phyloP scores from a whole-genome alignment of 495 filamentous ascomycete species.

The Penicillium silybi region DNA sequence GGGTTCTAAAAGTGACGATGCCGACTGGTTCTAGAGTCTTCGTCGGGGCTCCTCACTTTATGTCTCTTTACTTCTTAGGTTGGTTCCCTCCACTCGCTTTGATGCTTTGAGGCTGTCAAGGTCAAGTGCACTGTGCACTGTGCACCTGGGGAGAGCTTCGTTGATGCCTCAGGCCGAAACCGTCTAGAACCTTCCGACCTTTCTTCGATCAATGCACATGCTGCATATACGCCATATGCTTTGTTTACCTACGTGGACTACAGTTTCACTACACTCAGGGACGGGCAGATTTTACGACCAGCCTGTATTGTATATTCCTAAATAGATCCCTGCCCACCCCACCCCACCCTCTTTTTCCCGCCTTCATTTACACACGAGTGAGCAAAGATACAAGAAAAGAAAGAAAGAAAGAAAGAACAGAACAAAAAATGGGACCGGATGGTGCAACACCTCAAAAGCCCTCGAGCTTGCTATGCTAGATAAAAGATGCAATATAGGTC shows the following conservation, averaged over 20 bases:
- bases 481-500: slow-evolving; percentile 22
- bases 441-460: slow-evolving; percentile 20
- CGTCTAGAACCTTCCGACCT: slow-evolving; percentile 14
- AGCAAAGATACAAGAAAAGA: slow-evolving; percentile 1
- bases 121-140: background rate
- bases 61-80: background rate
- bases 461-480: slow-evolving; percentile 30
- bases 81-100: background rate
- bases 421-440: slow-evolving; percentile 13
- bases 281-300: background rate
- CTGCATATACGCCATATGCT: no score
- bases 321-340: background rate
- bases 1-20: background rate
- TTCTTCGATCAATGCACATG: no score
- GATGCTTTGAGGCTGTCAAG: background rate
- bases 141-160: slow-evolving; percentile 8
- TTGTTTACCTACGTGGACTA: no score
- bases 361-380: background rate
- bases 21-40: slow-evolving; percentile 30
- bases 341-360: no score
- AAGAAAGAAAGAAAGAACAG: slow-evolving; percentile 5
- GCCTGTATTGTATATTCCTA: background rate
- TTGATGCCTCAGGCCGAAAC: slow-evolving; percentile 11
- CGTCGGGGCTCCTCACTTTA: background rate
- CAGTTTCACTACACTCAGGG: background rate